Percentiles rank a stretch among this genome's conserved stretches.
These are phyloP conservation scores for Claviceps purpurea DNA, from an alignment of 2,329 filamentous ascomycete genomes.

Conservation along the genomic window DNA sequence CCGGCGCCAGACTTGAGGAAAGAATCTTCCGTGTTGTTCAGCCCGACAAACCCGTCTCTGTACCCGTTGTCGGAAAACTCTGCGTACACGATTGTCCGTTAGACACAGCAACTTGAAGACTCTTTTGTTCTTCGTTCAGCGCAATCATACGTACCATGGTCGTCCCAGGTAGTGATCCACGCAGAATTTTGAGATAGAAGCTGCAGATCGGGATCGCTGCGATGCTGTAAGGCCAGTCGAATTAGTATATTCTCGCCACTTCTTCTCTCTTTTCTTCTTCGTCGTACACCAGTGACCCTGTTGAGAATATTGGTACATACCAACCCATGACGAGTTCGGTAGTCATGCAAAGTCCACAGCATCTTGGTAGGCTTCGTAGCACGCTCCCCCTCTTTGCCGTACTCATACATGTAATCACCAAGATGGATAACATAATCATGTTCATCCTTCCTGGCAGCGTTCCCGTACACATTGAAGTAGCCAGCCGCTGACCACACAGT, in stretches of 20 bases:
- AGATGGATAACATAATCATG: constrained; percentile 48
- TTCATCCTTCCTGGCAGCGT: constrained; percentile 43
- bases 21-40: constrained; percentile 54
- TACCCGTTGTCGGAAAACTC: constrained; percentile 53
- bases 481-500: constrained; percentile 18
- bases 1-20: constrained; percentile 41
- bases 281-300: not conserved
- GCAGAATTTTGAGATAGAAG: constrained; percentile 27
- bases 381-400: constrained; percentile 18
- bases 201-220: constrained; percentile 27
- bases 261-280: not conserved
- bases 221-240: constrained; percentile 16
- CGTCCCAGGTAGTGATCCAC: constrained; percentile 34
- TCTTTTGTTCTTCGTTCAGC: not conserved
- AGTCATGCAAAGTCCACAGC: constrained; percentile 26
- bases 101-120: not conserved
- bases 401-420: constrained; percentile 54
- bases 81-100: not conserved
- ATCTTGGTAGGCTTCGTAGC: constrained; percentile 15
- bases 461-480: constrained; percentile 48
- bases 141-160: constrained; percentile 25
- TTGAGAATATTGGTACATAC: constrained; percentile 9
- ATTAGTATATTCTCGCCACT: not conserved
- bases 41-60: constrained; percentile 42
- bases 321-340: constrained; percentile 26